Conservation (phyloP, 805 yeast genomes). For the Candida suzukii region DNA sequence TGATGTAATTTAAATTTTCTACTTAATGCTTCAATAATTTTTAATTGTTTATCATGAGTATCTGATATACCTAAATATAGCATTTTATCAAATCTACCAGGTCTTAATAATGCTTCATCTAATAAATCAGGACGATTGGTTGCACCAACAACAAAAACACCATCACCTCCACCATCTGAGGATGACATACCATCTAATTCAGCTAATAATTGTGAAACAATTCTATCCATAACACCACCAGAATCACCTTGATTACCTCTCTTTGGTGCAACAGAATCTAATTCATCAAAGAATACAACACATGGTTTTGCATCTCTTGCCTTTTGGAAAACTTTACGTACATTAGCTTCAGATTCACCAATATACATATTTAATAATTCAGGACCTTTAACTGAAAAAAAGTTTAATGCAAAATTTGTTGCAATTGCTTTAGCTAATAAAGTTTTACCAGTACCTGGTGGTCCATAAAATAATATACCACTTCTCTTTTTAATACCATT, state of each 20-base stretch:
- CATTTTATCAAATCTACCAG: slow-evolving; percentile 95
- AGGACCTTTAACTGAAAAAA: slow-evolving; percentile 96
- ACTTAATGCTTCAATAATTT: slow-evolving; percentile 81
- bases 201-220: slow-evolving; percentile 90
- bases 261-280: slow-evolving; percentile 97
- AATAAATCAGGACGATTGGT: slow-evolving; percentile 93
- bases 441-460: slow-evolving; percentile 98
- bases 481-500: slow-evolving; percentile 89
- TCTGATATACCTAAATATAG: slow-evolving; percentile 89
- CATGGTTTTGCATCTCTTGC: slow-evolving; percentile 98
- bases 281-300: slow-evolving; percentile 93
- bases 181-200: slow-evolving; percentile 96
- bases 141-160: slow-evolving; percentile 98
- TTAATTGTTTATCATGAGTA: slow-evolving; percentile 80
- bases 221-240: slow-evolving; percentile 98
- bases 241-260: slow-evolving; percentile 98
- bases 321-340: slow-evolving; percentile 84
- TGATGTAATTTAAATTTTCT: slow-evolving; percentile 64
- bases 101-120: slow-evolving; percentile 89
- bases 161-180: slow-evolving; percentile 62
- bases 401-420: slow-evolving; percentile 86
- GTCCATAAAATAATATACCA: slow-evolving; percentile 93
- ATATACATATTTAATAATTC: slow-evolving; percentile 95
- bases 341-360: slow-evolving; percentile 98
- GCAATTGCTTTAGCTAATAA: slow-evolving; percentile 95